These are phyloP conservation scores for Suhomyces maxii DNA, from an alignment of 1,139 yeast genomes.

Conservation along the genomic window DNA sequence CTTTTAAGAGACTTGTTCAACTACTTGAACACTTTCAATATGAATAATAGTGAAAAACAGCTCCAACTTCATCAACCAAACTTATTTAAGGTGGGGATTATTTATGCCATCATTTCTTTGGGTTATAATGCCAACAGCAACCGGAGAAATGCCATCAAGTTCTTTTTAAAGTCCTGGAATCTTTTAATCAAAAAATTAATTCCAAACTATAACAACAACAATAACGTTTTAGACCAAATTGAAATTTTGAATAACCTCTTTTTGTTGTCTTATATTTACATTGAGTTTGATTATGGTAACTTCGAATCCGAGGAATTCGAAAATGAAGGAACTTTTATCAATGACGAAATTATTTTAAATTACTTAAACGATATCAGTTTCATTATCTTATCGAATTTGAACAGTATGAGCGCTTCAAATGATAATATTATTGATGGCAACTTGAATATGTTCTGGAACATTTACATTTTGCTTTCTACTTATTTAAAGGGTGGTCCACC, in stretches of 20 bases:
- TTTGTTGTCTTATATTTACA: constrained; percentile 31
- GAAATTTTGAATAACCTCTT: constrained; percentile 39
- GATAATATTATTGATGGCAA: constrained; percentile 24
- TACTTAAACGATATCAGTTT: constrained; percentile 44
- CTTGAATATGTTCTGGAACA: constrained; percentile 42
- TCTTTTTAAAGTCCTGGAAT: constrained; percentile 46
- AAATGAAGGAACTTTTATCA: constrained; percentile 15
- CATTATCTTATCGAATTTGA: constrained; percentile 20
- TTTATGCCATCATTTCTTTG: constrained; percentile 17
- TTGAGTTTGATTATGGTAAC: constrained; percentile 28
- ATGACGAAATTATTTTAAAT: constrained; percentile 35
- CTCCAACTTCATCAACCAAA: constrained; percentile 9
- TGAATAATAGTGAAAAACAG: constrained; percentile 5
- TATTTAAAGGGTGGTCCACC: constrained; percentile 41
- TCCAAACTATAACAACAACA: constrained; percentile 35
- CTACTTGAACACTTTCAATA: constrained; percentile 25
- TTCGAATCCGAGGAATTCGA: constrained; percentile 14
- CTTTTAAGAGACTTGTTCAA: constrained; percentile 27
- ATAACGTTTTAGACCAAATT: constrained; percentile 39
- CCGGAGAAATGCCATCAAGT: constrained; percentile 26
- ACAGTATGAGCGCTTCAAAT: constrained; percentile 12
- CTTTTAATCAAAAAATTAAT: constrained; percentile 43
- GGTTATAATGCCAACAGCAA: constrained; percentile 16
- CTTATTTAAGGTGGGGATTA: constrained; percentile 18
- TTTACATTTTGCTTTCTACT: constrained; percentile 41